Evolutionary conservation across 2,329 filamentous ascomycete genomes (phyloP).

Genomic region (Diplodia sapinea): DNA sequence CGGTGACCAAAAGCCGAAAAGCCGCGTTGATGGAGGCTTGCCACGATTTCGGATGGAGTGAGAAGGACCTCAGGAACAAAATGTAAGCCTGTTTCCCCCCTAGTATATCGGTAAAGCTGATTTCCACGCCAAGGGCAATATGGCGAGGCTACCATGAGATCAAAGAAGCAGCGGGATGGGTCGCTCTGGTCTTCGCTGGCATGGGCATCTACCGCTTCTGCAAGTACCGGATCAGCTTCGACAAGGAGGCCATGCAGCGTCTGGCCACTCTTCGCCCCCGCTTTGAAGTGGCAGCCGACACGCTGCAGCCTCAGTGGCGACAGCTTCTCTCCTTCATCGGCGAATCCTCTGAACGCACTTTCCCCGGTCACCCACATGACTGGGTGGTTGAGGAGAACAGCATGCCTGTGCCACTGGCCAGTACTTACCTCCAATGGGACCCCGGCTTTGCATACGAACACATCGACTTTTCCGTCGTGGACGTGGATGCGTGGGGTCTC

Average conservation of each 20-base stretch:
- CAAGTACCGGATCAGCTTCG: slow-evolving; percentile 64
- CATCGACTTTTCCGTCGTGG: slow-evolving; percentile 58
- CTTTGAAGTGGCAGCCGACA: slow-evolving; percentile 61
- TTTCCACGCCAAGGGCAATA: slow-evolving; percentile 44
- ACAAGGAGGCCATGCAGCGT: slow-evolving; percentile 56
- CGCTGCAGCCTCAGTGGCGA: slow-evolving; percentile 60
- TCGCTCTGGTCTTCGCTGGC: slow-evolving; percentile 61
- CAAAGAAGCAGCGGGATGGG: slow-evolving; percentile 63
- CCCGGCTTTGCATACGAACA: slow-evolving; percentile 56
- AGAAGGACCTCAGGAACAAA: slow-evolving; percentile 63
- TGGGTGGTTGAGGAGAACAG: slow-evolving; percentile 58
- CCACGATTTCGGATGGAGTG: slow-evolving; percentile 60
- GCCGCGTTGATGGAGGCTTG: slow-evolving; percentile 61
- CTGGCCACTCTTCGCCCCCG: slow-evolving; percentile 54
- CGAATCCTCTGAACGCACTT: slow-evolving; percentile 49
- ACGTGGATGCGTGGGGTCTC: slow-evolving; percentile 56
- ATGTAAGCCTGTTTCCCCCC: slow-evolving; percentile 33
- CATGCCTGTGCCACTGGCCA: slow-evolving; percentile 51
- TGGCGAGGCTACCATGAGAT: slow-evolving; percentile 67
- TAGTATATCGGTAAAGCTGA: not conserved
- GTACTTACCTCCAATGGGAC: slow-evolving; percentile 57
- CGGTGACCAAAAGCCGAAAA: slow-evolving; percentile 58
- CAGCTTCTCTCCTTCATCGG: slow-evolving; percentile 57
- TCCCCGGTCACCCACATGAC: slow-evolving; percentile 58
- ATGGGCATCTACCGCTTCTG: slow-evolving; percentile 65